A percentile compares a stretch with the other conserved stretches of the same genome.
Conservation (phyloP, 1,139 yeast species). For the Yamadazyma triangularis region DNA sequence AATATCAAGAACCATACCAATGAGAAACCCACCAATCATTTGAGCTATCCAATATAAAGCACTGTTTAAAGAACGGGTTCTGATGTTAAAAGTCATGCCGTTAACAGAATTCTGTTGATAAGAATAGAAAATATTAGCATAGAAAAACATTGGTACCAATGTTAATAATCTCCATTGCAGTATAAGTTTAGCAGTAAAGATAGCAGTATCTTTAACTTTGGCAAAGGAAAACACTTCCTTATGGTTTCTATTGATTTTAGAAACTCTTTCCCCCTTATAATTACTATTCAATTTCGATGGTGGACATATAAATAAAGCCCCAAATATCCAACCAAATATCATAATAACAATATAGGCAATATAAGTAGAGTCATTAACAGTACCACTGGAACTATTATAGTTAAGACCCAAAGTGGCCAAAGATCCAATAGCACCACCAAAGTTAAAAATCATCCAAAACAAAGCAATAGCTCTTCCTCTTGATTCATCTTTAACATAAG, state of each 20-base stretch:
- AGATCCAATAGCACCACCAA: constrained; percentile 59
- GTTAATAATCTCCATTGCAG: constrained; percentile 25
- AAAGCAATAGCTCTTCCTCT: constrained; percentile 52
- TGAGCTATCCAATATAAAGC: constrained; percentile 57
- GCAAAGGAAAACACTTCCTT: constrained; percentile 42
- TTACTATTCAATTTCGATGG: constrained; percentile 43
- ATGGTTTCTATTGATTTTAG: no score
- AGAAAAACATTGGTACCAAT: constrained; percentile 55
- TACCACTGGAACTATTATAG: constrained; percentile 22
- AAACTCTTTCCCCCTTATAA: constrained; percentile 50
- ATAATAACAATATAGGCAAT: constrained; percentile 54
- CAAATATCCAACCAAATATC: constrained; percentile 46
- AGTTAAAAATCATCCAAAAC: constrained; percentile 58
- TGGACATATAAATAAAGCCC: constrained; percentile 36
- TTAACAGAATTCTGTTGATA: constrained; percentile 57
- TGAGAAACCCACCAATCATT: constrained; percentile 54
- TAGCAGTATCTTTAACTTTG: constrained; percentile 40
- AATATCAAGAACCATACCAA: constrained; percentile 35
- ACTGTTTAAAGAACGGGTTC: constrained; percentile 57
- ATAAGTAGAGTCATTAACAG: constrained; percentile 52
- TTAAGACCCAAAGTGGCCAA: constrained; percentile 48
- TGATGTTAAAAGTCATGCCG: constrained; percentile 48
- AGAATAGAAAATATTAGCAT: constrained; percentile 61
- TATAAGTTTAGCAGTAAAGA: constrained; percentile 36
- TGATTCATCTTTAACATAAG: constrained; percentile 48